These are phyloP conservation scores for Kalaharituber pfeilii DNA, from an alignment of 2,329 filamentous ascomycete genomes.

Conservation along the genomic window DNA sequence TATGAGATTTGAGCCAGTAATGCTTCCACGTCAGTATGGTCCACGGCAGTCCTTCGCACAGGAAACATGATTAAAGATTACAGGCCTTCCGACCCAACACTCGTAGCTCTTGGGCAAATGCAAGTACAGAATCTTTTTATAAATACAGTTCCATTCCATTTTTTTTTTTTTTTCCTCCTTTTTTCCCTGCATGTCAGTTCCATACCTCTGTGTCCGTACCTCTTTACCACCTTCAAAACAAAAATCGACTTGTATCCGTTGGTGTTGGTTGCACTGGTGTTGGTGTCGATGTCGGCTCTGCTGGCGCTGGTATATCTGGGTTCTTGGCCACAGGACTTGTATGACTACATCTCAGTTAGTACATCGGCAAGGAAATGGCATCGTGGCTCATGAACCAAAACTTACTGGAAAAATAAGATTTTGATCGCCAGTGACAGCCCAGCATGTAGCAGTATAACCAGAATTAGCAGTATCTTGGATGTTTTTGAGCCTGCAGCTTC, in stretches of 20 bases:
- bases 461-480: constrained; percentile 67
- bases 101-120: no score
- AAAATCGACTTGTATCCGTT: background rate
- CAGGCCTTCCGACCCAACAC: no score
- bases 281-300: background rate
- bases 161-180: no score
- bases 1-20: no score
- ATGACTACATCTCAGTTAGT: background rate
- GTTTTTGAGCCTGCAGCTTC: constrained; percentile 84
- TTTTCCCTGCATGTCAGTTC: no score
- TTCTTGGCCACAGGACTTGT: background rate
- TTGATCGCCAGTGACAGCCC: constrained; percentile 90
- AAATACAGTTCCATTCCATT: no score
- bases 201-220: no score
- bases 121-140: no score
- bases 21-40: no score
- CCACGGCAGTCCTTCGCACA: no score
- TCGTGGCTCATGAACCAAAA: constrained; percentile 8
- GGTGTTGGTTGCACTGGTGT: background rate
- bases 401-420: constrained; percentile 77
- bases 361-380: background rate
- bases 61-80: no score
- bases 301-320: background rate
- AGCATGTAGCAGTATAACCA: constrained; percentile 71
- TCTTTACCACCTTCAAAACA: background rate